Evolutionary conservation across 1,139 yeast species (phyloP).

Genomic region (Geotrichum bryndzae): DNA sequence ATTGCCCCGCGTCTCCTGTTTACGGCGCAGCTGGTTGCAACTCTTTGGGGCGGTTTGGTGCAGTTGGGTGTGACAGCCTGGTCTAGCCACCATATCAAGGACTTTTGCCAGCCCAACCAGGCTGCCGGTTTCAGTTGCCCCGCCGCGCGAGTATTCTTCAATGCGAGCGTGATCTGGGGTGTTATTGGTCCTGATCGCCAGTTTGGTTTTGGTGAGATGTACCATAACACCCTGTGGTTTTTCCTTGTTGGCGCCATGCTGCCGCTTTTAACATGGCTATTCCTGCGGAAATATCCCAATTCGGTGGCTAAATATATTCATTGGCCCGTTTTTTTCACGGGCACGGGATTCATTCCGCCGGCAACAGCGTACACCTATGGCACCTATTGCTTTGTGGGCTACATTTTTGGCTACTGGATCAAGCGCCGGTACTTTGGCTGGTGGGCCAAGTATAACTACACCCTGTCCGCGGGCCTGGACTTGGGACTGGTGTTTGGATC

Average conservation of each 20-base stretch:
- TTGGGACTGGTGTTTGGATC: slow-evolving; percentile 51
- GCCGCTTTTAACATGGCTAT: slow-evolving; percentile 44
- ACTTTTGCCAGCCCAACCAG: slow-evolving; percentile 47
- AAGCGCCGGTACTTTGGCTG: slow-evolving; percentile 49
- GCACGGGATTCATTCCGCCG: slow-evolving; percentile 48
- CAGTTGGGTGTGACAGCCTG: slow-evolving; percentile 44
- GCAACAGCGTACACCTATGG: slow-evolving; percentile 49
- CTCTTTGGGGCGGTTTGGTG: slow-evolving; percentile 35
- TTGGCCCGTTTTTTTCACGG: slow-evolving; percentile 50
- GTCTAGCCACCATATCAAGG: slow-evolving; percentile 41
- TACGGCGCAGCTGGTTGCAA: slow-evolving; percentile 44
- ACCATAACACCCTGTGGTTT: slow-evolving; percentile 41
- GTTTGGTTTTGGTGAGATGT: slow-evolving; percentile 37
- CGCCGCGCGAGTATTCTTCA: slow-evolving; percentile 44
- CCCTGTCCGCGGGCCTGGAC: slow-evolving; percentile 53
- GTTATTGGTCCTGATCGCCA: slow-evolving; percentile 53
- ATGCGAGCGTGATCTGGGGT: slow-evolving; percentile 62
- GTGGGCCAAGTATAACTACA: slow-evolving; percentile 63
- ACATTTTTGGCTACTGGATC: slow-evolving; percentile 47
- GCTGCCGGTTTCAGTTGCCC: slow-evolving; percentile 46
- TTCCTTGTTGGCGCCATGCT: slow-evolving; percentile 44
- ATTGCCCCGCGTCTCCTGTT: slow-evolving; percentile 58
- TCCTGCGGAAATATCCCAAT: slow-evolving; percentile 46
- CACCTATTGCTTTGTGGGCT: slow-evolving; percentile 45
- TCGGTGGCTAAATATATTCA: slow-evolving; percentile 42